Percentiles rank a stretch among this genome's conserved stretches.
These are phyloP conservation scores for Stachybotrys chlorohalonatus DNA, from an alignment of 2,329 filamentous ascomycete genomes.

Conservation along the genomic window DNA sequence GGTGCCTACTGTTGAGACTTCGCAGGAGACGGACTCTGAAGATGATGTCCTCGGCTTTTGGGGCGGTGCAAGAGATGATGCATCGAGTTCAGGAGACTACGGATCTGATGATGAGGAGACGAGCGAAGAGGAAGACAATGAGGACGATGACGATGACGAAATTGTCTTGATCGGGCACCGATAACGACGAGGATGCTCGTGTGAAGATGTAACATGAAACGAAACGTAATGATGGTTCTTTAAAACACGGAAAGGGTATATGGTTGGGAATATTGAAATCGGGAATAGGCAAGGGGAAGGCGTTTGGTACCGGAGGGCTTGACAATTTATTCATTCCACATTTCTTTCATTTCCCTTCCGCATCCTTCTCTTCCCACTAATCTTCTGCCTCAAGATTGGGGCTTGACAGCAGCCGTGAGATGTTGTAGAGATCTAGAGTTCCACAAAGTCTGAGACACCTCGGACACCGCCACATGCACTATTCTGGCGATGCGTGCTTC, in stretches of 20 bases:
- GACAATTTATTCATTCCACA: too few species aligned
- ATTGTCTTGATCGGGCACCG: constrained; percentile 42
- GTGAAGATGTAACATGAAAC: not conserved
- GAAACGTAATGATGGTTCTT: not conserved
- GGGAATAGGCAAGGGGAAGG: too few species aligned
- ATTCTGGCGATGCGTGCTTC: too few species aligned
- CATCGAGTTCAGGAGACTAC: constrained; percentile 26
- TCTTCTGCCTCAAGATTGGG: too few species aligned
- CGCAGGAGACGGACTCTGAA: constrained; percentile 27
- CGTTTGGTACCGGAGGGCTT: too few species aligned
- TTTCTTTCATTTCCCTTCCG: too few species aligned
- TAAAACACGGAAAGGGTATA: not conserved
- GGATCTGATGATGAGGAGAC: constrained; percentile 31
- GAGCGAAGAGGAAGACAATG: constrained; percentile 33
- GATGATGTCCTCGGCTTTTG: constrained; percentile 9
- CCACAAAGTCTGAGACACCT: too few species aligned
- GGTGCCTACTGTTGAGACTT: constrained; percentile 12
- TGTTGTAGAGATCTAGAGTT: too few species aligned
- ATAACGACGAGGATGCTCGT: constrained; percentile 14
- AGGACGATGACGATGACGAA: constrained; percentile 41
- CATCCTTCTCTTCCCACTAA: too few species aligned
- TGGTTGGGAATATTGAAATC: not conserved
- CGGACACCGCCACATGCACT: too few species aligned
- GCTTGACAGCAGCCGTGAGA: too few species aligned
- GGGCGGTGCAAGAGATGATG: constrained; percentile 15